Evolutionary conservation across 2,329 filamentous ascomycete genomes (phyloP).

Genomic region (Lasiodiplodia citricola): DNA sequence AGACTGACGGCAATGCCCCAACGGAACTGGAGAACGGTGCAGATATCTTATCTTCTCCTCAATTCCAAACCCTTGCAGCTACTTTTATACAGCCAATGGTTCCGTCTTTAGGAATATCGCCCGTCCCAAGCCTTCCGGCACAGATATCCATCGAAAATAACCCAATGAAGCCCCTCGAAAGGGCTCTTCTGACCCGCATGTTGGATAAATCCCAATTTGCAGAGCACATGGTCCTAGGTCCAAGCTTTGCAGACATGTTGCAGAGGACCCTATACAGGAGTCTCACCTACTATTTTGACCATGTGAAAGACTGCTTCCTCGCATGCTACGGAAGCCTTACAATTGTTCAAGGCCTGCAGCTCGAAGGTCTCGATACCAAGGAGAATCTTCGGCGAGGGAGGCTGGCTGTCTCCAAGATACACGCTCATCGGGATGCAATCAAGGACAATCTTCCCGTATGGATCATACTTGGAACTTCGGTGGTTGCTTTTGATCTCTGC

Average conservation of each 20-base stretch:
- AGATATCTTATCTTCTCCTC: not conserved
- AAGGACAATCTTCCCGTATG: not conserved
- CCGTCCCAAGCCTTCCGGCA: not conserved
- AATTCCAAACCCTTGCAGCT: not conserved
- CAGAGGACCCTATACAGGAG: not conserved
- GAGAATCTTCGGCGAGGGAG: not conserved
- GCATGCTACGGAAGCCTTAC: not conserved
- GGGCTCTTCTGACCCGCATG: not conserved
- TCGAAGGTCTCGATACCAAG: not conserved
- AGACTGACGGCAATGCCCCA: not conserved
- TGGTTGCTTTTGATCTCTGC: not conserved
- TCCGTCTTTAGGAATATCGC: not conserved
- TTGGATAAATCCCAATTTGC: not conserved
- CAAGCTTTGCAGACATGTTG: not conserved
- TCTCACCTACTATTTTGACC: not conserved
- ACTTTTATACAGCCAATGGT: not conserved
- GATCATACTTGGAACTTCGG: not conserved
- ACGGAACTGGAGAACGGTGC: not conserved
- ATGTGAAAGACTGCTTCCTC: not conserved
- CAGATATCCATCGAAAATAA: not conserved
- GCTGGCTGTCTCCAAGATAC: not conserved
- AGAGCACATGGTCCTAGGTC: not conserved
- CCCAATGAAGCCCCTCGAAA: not conserved
- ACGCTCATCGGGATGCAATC: not conserved
- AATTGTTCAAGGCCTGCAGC: not conserved